Evolutionary conservation across 257 asterid species (phyloP).

Genomic region (Hygrophila difformis): DNA sequence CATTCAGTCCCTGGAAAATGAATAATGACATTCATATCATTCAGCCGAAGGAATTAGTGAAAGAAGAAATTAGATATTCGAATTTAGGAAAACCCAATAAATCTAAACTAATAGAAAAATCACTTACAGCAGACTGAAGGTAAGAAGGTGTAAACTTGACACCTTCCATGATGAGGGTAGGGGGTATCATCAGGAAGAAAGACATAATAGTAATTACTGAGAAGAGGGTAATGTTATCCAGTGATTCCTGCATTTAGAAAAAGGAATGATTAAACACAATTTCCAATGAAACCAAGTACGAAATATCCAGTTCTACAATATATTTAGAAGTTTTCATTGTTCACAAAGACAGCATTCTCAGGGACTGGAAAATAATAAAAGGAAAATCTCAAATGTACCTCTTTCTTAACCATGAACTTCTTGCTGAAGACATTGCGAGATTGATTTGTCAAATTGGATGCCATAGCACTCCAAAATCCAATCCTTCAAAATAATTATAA

Average conservation of each 20-base stretch:
- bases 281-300: neutral
- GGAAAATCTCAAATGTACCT: constrained; percentile 35
- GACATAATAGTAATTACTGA: constrained; percentile 47
- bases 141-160: constrained; percentile 58
- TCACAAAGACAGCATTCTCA: neutral
- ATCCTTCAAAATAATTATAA: constrained; percentile 42
- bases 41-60: too few species aligned
- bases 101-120: constrained; percentile 1
- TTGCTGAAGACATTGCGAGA: constrained; percentile 97
- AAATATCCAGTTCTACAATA: too few species aligned
- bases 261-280: too few species aligned
- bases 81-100: neutral
- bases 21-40: neutral
- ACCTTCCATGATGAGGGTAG: constrained; percentile 39
- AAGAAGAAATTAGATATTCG: too few species aligned
- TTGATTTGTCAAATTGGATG: constrained; percentile 91
- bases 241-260: constrained; percentile 34
- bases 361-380: neutral
- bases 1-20: constrained; percentile 73
- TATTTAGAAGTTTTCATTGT: too few species aligned
- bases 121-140: constrained; percentile 64
- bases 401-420: constrained; percentile 84
- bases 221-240: constrained; percentile 44
- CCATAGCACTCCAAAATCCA: constrained; percentile 99
- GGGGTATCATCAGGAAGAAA: constrained; percentile 39